Base-by-base conservation (phyloP, 2,329 filamentous ascomycete genomes). In the Scortechinia acanthostroma region DNA sequence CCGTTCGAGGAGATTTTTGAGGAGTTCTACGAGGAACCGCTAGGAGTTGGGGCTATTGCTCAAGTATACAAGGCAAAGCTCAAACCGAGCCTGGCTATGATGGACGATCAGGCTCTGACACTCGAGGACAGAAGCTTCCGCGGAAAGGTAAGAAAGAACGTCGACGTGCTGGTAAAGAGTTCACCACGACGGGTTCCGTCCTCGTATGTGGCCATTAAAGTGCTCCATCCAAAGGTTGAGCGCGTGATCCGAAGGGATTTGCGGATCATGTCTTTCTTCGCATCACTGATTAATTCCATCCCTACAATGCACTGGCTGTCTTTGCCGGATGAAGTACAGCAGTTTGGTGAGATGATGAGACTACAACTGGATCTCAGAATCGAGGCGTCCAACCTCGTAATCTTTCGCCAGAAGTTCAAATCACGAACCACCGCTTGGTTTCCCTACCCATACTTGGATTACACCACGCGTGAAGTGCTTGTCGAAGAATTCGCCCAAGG, bases 281-380 rank as follows among this genome's bases (percentile, higher is more conserved):
- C 93, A 15, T 74, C 79, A 0, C 57, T 86, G 4, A 82, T 98
- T 53, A 95, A 97, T 62, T 68, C 77, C 2, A 85, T 98, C 22
- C 93, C 93, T 1, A 95, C 91, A 0, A 93, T 98, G 58, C 89
- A 97, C 63, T 98, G 93, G 93, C 74, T 98, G 4, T 96, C 91
- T 0, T 79, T 98, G 5, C 93, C 93, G 0, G 91, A 96, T 53
- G 93, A 98, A 61, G 93, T 97, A 2, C 67, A 74, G 14, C 90
- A 97, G 57, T 98, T 98, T 58, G 91, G 91, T 20, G 87, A 94
- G 59, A 98, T 98, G 93, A 98, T 98, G 93, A 85, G 85, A 55
- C 71, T 97, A n/a, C 93, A 98, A 60, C 73, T 98, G 2, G 93
- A 98, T 63, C 74, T 98, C 25, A 85, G 93, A 44, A 97, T 97